These are phyloP conservation scores for Russula lepida DNA, from an alignment of 768 basidiomycete genomes.

Conservation along the genomic window DNA sequence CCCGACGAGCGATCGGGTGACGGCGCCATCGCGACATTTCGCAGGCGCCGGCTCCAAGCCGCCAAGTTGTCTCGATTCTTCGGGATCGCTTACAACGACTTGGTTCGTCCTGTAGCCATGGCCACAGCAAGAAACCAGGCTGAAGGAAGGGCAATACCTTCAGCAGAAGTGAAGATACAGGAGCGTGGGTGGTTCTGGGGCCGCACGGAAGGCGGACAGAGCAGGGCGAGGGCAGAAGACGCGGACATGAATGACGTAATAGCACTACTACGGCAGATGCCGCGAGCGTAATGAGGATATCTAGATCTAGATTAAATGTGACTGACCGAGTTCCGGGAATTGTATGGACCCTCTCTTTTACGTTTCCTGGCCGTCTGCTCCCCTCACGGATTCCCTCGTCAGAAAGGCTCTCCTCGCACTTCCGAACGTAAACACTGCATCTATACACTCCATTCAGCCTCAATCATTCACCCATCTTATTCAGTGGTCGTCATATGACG, in stretches of 20 bases:
- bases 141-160: neutral
- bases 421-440: conserved; percentile 23
- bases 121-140: neutral
- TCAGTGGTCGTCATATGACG: conserved; percentile 88
- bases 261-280: conserved; percentile 21
- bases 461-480: conserved; percentile 32
- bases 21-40: conserved; percentile 20
- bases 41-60: conserved; percentile 36
- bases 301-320: neutral
- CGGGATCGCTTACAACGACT: conserved; percentile 42
- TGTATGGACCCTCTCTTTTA: neutral
- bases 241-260: conserved; percentile 21
- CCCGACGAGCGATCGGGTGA: neutral
- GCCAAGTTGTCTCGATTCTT: conserved; percentile 52
- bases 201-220: neutral
- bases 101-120: conserved; percentile 23
- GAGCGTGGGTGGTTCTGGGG: conserved; percentile 16
- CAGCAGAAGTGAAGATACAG: conserved; percentile 9
- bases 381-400: conserved; percentile 41
- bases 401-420: conserved; percentile 31
- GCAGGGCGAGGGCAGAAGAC: neutral
- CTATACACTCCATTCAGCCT: conserved; percentile 19
- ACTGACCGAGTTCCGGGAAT: neutral
- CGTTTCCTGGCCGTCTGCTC: conserved; percentile 43
- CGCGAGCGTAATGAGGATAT: conserved; percentile 1